Conservation (phyloP, 441 rosid genomes). For the Gossypium schwendimanii region DNA sequence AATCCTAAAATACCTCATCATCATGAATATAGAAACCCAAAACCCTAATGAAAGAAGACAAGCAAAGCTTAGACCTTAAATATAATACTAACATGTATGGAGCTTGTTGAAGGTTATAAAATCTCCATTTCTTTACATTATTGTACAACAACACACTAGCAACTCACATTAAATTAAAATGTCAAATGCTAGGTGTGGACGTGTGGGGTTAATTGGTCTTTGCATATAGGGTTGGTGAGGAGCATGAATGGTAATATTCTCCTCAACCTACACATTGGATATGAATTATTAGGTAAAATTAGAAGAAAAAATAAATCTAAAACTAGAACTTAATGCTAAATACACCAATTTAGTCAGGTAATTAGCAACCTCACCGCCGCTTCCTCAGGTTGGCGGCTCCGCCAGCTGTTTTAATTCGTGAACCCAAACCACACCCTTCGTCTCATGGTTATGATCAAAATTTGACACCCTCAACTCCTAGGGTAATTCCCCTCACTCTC, state of each 20-base stretch:
- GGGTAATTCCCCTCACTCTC: not conserved
- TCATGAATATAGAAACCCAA: too few species aligned
- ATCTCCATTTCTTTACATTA: not conserved
- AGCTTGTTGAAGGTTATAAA: not conserved
- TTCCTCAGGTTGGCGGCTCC: constrained; percentile 1
- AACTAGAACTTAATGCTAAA: not conserved
- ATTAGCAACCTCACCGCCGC: not conserved
- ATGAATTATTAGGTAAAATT: not conserved
- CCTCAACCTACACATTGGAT: not conserved
- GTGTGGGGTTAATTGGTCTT: constrained; percentile 2
- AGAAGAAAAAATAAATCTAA: not conserved
- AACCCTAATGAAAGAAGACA: not conserved
- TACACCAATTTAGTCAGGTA: not conserved
- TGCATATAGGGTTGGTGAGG: constrained; percentile 6
- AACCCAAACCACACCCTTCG: not conserved
- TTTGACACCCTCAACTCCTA: not conserved
- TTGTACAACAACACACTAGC: not conserved
- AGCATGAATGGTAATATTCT: not conserved
- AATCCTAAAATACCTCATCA: not conserved
- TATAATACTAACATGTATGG: not conserved
- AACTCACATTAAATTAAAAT: not conserved
- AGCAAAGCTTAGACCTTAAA: too few species aligned
- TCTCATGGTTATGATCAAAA: not conserved
- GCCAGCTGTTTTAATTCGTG: not conserved
- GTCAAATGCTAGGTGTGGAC: not conserved